phyloP scores from a whole-genome alignment of 1,284 basidiomycete genomes.

The Sanghuangporus baumii region DNA sequence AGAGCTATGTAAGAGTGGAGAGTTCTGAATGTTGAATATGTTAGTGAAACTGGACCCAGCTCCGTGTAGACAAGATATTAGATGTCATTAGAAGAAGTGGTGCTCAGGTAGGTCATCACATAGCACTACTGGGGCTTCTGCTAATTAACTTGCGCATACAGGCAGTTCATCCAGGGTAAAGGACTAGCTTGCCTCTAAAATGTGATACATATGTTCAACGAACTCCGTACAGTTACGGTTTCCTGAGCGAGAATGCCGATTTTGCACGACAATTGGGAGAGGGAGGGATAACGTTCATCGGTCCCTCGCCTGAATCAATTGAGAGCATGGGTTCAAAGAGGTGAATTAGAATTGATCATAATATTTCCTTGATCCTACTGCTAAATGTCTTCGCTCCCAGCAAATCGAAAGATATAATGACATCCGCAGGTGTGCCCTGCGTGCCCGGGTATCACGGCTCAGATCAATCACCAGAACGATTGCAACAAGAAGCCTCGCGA shows the following conservation, averaged over 20 bases:
- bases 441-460: conserved; percentile 87
- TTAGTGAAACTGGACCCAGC: conserved; percentile 35
- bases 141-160: conserved; percentile 24
- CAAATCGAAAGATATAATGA: conserved; percentile 90
- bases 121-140: neutral
- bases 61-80: conserved; percentile 86
- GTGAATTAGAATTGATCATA: conserved; percentile 28
- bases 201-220: neutral
- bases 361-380: conserved; percentile 10
- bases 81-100: conserved; percentile 77
- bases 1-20: conserved; percentile 72
- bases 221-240: conserved; percentile 65
- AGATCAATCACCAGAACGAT: conserved; percentile 62
- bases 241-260: conserved; percentile 87
- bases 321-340: conserved; percentile 91
- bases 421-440: conserved; percentile 86
- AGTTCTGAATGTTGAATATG: neutral
- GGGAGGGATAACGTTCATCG: conserved; percentile 93
- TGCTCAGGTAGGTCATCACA: conserved; percentile 58
- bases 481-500: conserved; percentile 63
- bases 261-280: conserved; percentile 84
- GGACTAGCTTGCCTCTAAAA: neutral
- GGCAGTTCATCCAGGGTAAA: conserved; percentile 79
- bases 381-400: conserved; percentile 30
- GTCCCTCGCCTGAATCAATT: conserved; percentile 91